phyloP scores from a whole-genome alignment of 2,329 filamentous ascomycete species.

The Aspergillus cejpii region DNA sequence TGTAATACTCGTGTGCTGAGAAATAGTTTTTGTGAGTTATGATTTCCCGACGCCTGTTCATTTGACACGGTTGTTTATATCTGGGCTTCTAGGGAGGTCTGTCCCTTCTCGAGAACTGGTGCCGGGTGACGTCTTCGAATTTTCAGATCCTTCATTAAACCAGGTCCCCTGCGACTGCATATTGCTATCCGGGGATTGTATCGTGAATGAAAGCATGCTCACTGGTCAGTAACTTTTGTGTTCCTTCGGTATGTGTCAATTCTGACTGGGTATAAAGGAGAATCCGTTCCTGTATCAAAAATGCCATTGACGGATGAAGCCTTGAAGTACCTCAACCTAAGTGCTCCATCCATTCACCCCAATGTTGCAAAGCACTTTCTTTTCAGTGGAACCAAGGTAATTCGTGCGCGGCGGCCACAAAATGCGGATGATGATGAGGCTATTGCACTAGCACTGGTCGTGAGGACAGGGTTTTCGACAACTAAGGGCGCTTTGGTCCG shows the following conservation, averaged over 20 bases:
- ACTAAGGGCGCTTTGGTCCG: slow-evolving; percentile 93
- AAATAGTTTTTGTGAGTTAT: slow-evolving; percentile 75
- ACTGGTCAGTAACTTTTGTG: slow-evolving; percentile 50
- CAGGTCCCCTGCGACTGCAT: slow-evolving; percentile 91
- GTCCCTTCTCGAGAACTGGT: slow-evolving; percentile 82
- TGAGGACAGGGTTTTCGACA: slow-evolving; percentile 93
- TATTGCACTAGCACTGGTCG: slow-evolving; percentile 82
- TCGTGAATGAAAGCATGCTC: slow-evolving; percentile 98
- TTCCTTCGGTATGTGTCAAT: not conserved
- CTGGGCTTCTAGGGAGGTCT: slow-evolving; percentile 60
- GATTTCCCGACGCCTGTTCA: not conserved
- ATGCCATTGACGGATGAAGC: slow-evolving; percentile 73
- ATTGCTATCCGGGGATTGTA: slow-evolving; percentile 86
- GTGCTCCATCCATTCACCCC: slow-evolving; percentile 72
- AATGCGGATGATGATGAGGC: slow-evolving; percentile 81
- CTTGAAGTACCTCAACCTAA: slow-evolving; percentile 67
- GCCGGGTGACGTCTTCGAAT: slow-evolving; percentile 92
- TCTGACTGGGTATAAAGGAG: slow-evolving; percentile 49
- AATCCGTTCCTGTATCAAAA: slow-evolving; percentile 96
- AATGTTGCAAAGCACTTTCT: slow-evolving; percentile 83
- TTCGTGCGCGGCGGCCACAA: slow-evolving; percentile 80
- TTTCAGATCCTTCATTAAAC: slow-evolving; percentile 82
- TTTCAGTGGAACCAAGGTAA: slow-evolving; percentile 92
- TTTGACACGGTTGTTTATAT: slow-evolving; percentile 3
- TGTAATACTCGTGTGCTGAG: slow-evolving; percentile 90